These are phyloP conservation scores for Linderniella brevidens DNA, from an alignment of 257 asterid genomes.

Conservation along the genomic window DNA sequence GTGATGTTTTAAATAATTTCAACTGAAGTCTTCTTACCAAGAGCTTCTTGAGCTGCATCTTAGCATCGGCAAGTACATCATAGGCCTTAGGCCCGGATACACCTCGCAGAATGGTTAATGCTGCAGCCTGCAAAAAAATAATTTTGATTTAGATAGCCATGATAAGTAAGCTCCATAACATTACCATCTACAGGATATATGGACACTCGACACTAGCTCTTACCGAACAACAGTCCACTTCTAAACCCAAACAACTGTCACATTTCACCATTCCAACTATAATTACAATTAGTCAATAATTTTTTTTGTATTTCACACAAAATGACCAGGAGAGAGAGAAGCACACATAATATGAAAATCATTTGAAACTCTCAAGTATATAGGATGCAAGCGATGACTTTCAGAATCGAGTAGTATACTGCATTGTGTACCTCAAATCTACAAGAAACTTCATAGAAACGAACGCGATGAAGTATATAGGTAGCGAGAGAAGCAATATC, in stretches of 20 bases:
- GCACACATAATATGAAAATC: no score
- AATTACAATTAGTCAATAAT: no score
- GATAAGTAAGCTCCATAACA: constrained; percentile 2
- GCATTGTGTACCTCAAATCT: constrained; percentile 69
- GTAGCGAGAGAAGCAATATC: constrained; percentile 78
- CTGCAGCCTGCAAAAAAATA: constrained; percentile 33
- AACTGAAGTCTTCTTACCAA: constrained; percentile 33
- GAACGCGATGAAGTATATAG: constrained; percentile 74
- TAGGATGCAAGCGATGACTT: background rate
- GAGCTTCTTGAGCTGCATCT: constrained; percentile 59
- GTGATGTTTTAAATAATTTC: no score
- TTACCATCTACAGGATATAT: background rate
- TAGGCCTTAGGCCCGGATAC: constrained; percentile 30
- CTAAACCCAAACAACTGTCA: no score
- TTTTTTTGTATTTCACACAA: no score
- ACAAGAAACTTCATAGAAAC: constrained; percentile 79
- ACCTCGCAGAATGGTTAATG: constrained; percentile 53
- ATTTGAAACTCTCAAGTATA: no score
- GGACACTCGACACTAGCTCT: no score
- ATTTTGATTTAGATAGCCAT: background rate
- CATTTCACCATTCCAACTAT: no score
- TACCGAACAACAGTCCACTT: no score
- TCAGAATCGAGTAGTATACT: constrained; percentile 11
- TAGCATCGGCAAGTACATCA: constrained; percentile 62
- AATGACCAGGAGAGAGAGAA: no score